Base-by-base conservation (phyloP, 768 basidiomycete genomes). In the Tephrocybe rancida region DNA sequence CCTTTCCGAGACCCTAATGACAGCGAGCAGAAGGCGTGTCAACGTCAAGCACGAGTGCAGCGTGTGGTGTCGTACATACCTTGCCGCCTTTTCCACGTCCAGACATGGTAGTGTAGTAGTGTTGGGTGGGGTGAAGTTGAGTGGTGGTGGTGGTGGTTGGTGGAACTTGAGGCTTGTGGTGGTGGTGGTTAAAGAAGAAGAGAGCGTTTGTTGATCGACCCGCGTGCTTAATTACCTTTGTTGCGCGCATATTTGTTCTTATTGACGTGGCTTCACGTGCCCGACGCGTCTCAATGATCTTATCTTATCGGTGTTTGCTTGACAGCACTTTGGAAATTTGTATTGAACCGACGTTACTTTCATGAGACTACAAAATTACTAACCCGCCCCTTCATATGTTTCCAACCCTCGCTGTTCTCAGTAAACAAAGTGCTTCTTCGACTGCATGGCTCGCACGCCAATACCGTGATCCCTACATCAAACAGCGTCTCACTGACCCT, bases 61-160 rank as follows among this genome's bases (percentile, higher is more conserved):
- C 14, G 43, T 14, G 44, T 16, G 30, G 45, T 14, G 6, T 8
- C 25, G 29, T 30, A 37, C 50, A 22, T 50, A 78, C 81, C 78
- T 90, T 90, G 69, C 88, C 88, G 70, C 88, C 84, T 79, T 91
- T 92, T 68, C 90, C 90, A 67, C 90, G 88, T 72, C 90, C 90
- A 74, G 89, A 90, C 88, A 91, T 66, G 35, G n/a, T 37, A 37
- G 8, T 57, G 37, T 62, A 56, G 13, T 39, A 35, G 41, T 25
- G 34, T n/a, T 35, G 1, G 44, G 50, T 38, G 21, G 14, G 43
- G 24, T 29, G 52, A 45, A 50, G 50, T 50, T 26, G n/a, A 50
- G 44, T 48, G 41, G 29, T 21, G 26, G 37, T 54, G 56, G 44
- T 52, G 35, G 57, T 53, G 11, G 50, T 18, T 52, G 41, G 43